Conservation (phyloP, 352 stramenopile species). For the Globisporangium radiosum region DNA sequence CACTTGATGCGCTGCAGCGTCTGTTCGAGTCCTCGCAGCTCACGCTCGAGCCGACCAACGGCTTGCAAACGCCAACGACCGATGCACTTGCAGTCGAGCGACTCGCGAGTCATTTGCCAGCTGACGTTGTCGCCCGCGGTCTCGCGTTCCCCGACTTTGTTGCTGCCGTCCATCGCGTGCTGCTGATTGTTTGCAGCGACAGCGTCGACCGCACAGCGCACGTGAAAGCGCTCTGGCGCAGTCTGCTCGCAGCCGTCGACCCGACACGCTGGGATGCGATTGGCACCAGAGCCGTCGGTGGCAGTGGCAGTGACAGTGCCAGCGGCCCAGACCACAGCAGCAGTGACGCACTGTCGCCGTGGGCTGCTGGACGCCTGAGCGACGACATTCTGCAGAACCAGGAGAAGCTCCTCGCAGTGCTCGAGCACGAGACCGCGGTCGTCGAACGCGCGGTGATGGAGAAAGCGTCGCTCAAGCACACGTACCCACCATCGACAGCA, state of each 20-base stretch:
- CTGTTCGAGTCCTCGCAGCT: conserved; percentile 39
- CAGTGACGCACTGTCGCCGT: conserved; percentile 16
- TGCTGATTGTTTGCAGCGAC: conserved; percentile 26
- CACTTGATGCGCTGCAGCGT: conserved; percentile 36
- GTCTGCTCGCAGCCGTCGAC: conserved; percentile 28
- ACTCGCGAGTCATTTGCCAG: conserved; percentile 26
- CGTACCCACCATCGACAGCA: conserved; percentile 27
- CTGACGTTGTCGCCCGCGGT: conserved; percentile 38
- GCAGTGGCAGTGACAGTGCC: background rate
- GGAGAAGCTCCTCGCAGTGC: conserved; percentile 66
- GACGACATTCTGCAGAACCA: conserved; percentile 83
- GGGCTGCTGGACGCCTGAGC: conserved; percentile 52
- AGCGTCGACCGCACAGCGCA: conserved; percentile 14
- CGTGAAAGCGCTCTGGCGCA: conserved; percentile 48
- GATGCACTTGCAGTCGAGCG: conserved; percentile 4
- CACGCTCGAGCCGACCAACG: conserved; percentile 6
- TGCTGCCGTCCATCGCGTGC: conserved; percentile 30
- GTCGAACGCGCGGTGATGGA: conserved; percentile 76
- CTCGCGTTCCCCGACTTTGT: conserved; percentile 59
- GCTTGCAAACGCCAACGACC: conserved; percentile 5
- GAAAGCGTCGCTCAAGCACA: conserved; percentile 67
- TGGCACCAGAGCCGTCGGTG: background rate
- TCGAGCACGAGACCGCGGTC: conserved; percentile 74
- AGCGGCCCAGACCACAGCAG: background rate
- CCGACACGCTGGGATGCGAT: conserved; percentile 8